Evolutionary conservation across 2,329 filamentous ascomycete species (phyloP).

Genomic region (Diaporthe vexans): DNA sequence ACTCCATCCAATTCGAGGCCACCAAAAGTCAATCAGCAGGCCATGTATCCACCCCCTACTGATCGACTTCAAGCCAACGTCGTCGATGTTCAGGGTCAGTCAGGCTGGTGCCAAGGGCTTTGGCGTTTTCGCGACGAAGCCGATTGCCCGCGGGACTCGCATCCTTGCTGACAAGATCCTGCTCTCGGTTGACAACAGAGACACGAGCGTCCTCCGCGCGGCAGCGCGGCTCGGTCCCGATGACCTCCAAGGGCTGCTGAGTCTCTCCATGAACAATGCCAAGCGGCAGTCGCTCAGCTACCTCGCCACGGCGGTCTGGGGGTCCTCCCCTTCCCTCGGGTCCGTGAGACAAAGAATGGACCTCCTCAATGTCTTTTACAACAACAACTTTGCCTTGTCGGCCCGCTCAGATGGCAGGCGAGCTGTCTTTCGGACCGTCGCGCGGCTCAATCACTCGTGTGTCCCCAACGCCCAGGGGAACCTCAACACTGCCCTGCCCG

Average conservation of each 20-base stretch:
- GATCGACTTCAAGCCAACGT: not conserved
- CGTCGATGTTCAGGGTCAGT: constrained; percentile 21
- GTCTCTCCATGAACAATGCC: constrained; percentile 12
- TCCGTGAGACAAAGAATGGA: not conserved
- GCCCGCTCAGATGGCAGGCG: not conserved
- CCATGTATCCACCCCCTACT: not conserved
- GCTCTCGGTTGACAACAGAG: constrained; percentile 6
- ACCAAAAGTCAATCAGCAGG: not conserved
- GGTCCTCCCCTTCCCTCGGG: not conserved
- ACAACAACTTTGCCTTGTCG: constrained; percentile 7
- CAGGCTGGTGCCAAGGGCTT: constrained; percentile 8
- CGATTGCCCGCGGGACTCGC: constrained; percentile 9
- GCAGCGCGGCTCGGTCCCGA: not conserved
- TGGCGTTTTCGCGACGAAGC: constrained; percentile 5
- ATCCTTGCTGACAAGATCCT: constrained; percentile 7
- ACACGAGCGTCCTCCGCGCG: constrained; percentile 3
- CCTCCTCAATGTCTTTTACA: constrained; percentile 13
- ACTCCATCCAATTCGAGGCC: not conserved
- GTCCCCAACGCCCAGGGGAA: constrained; percentile 7
- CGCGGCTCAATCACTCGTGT: constrained; percentile 9
- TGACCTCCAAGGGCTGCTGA: not conserved
- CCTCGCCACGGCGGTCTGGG: constrained; percentile 2
- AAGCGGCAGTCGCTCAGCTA: not conserved
- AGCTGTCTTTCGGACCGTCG: constrained; percentile 1
- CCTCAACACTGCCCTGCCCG: constrained; percentile 6